Conservation (phyloP, 768 basidiomycete genomes). For the Obba rivulosa region DNA sequence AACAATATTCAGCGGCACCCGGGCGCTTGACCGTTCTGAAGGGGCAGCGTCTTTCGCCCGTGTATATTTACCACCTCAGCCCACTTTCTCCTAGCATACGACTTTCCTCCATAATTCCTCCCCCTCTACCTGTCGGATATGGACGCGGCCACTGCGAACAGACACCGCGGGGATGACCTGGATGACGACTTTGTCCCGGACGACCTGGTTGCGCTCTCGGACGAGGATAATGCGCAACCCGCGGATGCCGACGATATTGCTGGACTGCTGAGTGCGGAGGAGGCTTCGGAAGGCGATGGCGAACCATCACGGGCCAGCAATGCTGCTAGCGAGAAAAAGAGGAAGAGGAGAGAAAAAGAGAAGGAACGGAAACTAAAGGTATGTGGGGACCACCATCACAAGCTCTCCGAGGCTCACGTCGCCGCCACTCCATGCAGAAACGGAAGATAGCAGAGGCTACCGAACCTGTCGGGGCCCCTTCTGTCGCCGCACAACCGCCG, state of each 20-base stretch:
- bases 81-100: background rate
- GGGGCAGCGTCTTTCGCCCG: too few species aligned
- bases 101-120: background rate
- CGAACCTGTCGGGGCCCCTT: slow-evolving; percentile 33
- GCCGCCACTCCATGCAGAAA: slow-evolving; percentile 40
- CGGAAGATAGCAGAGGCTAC: slow-evolving; percentile 49
- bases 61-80: too few species aligned
- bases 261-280: slow-evolving; percentile 41
- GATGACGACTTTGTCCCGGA: slow-evolving; percentile 79
- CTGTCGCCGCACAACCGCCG: slow-evolving; percentile 55
- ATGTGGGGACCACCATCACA: background rate
- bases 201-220: slow-evolving; percentile 59
- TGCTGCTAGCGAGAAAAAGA: slow-evolving; percentile 45
- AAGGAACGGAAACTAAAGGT: slow-evolving; percentile 71
- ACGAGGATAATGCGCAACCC: slow-evolving; percentile 35
- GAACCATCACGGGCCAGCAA: slow-evolving; percentile 12
- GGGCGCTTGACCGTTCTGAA: too few species aligned
- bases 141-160: background rate
- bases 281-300: slow-evolving; percentile 29
- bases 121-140: background rate
- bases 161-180: slow-evolving; percentile 65
- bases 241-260: slow-evolving; percentile 31
- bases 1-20: too few species aligned
- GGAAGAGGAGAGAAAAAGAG: slow-evolving; percentile 69
- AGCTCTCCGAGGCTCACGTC: background rate